A percentile compares a stretch with the other conserved stretches of the same genome.
phyloP scores from a whole-genome alignment of 2,329 filamentous ascomycete species.

The Ascochyta rabiei region DNA sequence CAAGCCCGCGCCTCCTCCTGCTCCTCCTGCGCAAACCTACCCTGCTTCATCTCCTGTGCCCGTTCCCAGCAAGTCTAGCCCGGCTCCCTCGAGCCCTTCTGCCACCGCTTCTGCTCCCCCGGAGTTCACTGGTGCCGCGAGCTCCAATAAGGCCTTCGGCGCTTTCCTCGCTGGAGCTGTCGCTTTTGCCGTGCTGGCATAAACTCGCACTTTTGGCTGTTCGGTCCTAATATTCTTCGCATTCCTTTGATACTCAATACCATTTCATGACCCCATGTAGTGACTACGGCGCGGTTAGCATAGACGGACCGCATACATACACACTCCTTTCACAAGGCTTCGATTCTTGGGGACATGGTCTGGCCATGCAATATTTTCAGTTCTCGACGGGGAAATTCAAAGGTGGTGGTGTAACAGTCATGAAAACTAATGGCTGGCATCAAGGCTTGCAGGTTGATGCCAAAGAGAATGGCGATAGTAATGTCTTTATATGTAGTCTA shows the following conservation, averaged over 20 bases:
- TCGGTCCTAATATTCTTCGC: constrained; percentile 4
- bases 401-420: not conserved
- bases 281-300: constrained; percentile 5
- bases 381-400: constrained; percentile 8
- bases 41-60: constrained; percentile 4
- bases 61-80: constrained; percentile 11
- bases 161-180: constrained; percentile 33
- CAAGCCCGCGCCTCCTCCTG: constrained; percentile 9
- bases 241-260: constrained; percentile 13
- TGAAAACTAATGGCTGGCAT: not conserved
- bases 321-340: constrained; percentile 14
- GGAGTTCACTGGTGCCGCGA: constrained; percentile 35
- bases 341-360: constrained; percentile 10
- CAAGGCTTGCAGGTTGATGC: constrained; percentile 8
- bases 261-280: constrained; percentile 10
- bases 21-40: constrained; percentile 11
- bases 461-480: constrained; percentile 1
- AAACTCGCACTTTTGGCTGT: constrained; percentile 1
- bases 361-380: constrained; percentile 10
- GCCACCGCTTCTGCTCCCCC: constrained; percentile 17
- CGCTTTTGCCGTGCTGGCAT: constrained; percentile 29
- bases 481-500: constrained; percentile 11
- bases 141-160: constrained; percentile 30
- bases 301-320: constrained; percentile 14
- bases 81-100: constrained; percentile 10